phyloP scores from a whole-genome alignment of 352 stramenopile species.

The Aphanomyces cochlioides region DNA sequence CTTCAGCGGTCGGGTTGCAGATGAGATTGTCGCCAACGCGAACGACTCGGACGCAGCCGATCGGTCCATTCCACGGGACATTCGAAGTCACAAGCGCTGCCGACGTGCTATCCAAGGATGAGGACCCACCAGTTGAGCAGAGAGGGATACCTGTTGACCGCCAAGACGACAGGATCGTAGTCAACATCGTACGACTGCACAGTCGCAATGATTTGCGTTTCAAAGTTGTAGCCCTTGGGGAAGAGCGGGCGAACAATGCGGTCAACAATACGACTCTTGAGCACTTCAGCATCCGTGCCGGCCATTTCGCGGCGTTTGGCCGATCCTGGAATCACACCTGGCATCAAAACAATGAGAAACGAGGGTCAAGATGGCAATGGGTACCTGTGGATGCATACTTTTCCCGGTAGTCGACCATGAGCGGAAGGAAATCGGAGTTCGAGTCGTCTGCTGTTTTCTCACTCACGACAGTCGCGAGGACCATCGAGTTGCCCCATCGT shows the following conservation, averaged over 20 bases:
- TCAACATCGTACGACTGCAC: conserved; percentile 83
- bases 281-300: conserved; percentile 92
- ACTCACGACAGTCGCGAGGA: conserved; percentile 85
- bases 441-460: conserved; percentile 37
- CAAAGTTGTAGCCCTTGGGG: conserved; percentile 90
- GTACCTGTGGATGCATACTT: conserved; percentile 75
- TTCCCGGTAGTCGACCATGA: conserved; percentile 94
- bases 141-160: conserved; percentile 55
- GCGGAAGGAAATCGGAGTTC: conserved; percentile 80
- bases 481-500: conserved; percentile 75
- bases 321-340: conserved; percentile 84
- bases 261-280: conserved; percentile 95
- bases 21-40: conserved; percentile 84
- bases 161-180: conserved; percentile 85
- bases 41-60: conserved; percentile 86
- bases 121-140: not conserved
- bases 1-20: conserved; percentile 84
- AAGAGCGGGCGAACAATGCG: conserved; percentile 94
- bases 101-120: conserved; percentile 49
- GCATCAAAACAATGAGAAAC: conserved; percentile 3
- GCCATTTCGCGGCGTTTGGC: conserved; percentile 84
- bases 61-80: conserved; percentile 86
- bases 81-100: conserved; percentile 80
- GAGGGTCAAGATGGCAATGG: not conserved
- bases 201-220: conserved; percentile 93